Percentiles rank a stretch among this genome's conserved stretches.
Evolutionary conservation across 768 basidiomycete species (phyloP).

Genomic region (Tylopilus intermedius): DNA sequence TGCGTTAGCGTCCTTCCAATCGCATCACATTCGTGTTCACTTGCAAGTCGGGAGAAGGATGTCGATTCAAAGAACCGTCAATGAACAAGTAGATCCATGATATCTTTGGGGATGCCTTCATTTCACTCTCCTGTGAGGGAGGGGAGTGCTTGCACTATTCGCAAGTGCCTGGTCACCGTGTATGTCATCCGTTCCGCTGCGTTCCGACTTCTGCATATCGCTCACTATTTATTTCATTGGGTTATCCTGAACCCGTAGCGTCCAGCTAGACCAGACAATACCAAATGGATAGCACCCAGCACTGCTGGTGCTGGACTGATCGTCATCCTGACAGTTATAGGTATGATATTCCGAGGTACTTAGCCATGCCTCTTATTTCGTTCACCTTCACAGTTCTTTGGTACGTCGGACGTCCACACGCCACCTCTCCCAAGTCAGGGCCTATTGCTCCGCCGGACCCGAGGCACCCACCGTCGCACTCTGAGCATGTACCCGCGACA

Average conservation of each 20-base stretch:
- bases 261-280: conserved; percentile 82
- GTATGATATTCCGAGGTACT: conserved; percentile 32
- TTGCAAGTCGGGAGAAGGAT: conserved; percentile 66
- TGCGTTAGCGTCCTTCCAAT: no score
- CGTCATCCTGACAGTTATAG: conserved; percentile 61
- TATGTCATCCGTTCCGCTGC: conserved; percentile 23
- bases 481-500: conserved; percentile 89
- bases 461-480: conserved; percentile 46
- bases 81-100: conserved; percentile 95
- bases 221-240: not conserved
- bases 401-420: conserved; percentile 77
- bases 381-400: conserved; percentile 57
- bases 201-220: not conserved
- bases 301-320: conserved; percentile 72
- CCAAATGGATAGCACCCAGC: conserved; percentile 76
- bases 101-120: conserved; percentile 89
- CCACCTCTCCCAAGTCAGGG: conserved; percentile 39
- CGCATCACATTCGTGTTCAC: no score
- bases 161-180: conserved; percentile 89
- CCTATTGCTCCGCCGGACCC: conserved; percentile 85
- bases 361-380: not conserved
- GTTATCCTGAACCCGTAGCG: conserved; percentile 35
- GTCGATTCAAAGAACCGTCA: conserved; percentile 90
- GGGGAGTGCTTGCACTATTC: conserved; percentile 94
- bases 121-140: conserved; percentile 79